Evolutionary conservation across 805 yeast species (phyloP).

Genomic region (Wickerhamiella australiensis): DNA sequence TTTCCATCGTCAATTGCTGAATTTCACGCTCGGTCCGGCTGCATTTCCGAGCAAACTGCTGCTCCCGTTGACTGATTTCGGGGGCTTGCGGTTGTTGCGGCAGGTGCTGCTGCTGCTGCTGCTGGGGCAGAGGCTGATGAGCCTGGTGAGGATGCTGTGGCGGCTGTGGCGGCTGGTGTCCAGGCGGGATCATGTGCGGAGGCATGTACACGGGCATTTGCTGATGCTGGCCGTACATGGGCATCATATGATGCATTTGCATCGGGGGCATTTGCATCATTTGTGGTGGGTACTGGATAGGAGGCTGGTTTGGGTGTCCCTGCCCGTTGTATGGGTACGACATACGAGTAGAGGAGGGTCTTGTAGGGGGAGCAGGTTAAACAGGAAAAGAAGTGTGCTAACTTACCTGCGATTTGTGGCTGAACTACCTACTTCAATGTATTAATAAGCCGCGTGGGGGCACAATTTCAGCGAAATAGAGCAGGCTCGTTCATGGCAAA

Average conservation of each 20-base stretch:
- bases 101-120: background rate
- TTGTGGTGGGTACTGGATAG: constrained; percentile 1
- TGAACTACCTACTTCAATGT: too few relatives aligned
- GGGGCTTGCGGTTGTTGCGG: background rate
- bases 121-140: background rate
- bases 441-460: too few relatives aligned
- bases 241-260: constrained; percentile 7
- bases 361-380: too few relatives aligned
- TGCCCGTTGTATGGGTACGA: background rate
- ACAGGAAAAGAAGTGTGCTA: too few relatives aligned
- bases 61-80: background rate
- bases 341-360: background rate
- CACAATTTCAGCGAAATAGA: too few relatives aligned
- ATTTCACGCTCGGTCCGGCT: constrained; percentile 1
- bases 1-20: background rate
- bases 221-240: constrained; percentile 2
- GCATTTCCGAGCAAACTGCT: constrained; percentile 5
- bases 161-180: constrained; percentile 1
- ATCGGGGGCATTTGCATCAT: constrained; percentile 1
- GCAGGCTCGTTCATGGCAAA: too few relatives aligned
- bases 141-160: background rate
- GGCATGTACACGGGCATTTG: constrained; percentile 2
- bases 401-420: too few relatives aligned
- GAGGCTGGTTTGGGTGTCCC: constrained; percentile 4
- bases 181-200: constrained; percentile 1